Conservation (phyloP, 2,329 filamentous ascomycete species). For the Claviceps quebecensis region DNA sequence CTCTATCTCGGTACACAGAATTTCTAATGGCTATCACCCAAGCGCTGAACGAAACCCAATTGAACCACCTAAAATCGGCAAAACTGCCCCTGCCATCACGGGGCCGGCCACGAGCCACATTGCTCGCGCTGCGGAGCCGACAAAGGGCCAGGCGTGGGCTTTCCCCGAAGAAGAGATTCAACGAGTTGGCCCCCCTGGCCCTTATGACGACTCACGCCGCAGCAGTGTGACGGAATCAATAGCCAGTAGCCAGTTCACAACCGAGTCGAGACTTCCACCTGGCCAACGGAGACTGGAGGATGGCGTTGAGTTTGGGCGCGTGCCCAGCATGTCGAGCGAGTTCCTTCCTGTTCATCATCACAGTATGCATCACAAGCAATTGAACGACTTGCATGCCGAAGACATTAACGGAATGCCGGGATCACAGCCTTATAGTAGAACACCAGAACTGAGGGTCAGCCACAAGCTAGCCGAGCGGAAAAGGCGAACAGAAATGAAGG, state of each 20-base stretch:
- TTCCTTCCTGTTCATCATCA: slow-evolving; percentile 57
- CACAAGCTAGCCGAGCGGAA: slow-evolving; percentile 79
- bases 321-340: slow-evolving; percentile 38
- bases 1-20: slow-evolving; percentile 39
- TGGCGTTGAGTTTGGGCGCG: slow-evolving; percentile 32
- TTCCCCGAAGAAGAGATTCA: slow-evolving; percentile 62
- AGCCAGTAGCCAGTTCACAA: slow-evolving; percentile 66
- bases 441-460: slow-evolving; percentile 67
- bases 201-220: slow-evolving; percentile 51
- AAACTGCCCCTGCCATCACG: slow-evolving; percentile 63
- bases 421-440: slow-evolving; percentile 66
- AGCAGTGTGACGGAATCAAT: slow-evolving; percentile 67
- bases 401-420: slow-evolving; percentile 36
- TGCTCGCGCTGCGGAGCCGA: slow-evolving; percentile 61
- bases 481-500: slow-evolving; percentile 77
- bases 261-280: slow-evolving; percentile 55
- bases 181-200: slow-evolving; percentile 25
- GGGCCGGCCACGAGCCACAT: slow-evolving; percentile 51
- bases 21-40: slow-evolving; percentile 52
- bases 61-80: slow-evolving; percentile 36
- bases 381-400: slow-evolving; percentile 51
- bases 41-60: slow-evolving; percentile 40
- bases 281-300: slow-evolving; percentile 64
- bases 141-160: slow-evolving; percentile 72
- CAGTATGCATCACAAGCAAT: slow-evolving; percentile 58